Conservation (phyloP, 257 asterid genomes). For the Plantago ovata region DNA sequence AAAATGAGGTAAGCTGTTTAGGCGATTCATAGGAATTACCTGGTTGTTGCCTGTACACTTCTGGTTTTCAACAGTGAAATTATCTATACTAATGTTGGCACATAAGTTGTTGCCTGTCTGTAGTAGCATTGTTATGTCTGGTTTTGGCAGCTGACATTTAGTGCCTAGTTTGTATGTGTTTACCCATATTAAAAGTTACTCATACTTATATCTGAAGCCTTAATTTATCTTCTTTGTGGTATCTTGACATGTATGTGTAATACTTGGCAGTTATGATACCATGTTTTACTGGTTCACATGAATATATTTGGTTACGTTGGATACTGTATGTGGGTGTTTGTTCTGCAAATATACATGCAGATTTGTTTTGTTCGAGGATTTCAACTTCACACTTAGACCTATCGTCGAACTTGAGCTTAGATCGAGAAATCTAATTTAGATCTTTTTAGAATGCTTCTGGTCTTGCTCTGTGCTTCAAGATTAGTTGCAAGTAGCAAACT, state of each 20-base stretch:
- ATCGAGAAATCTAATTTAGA: too few species aligned
- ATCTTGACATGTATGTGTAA: too few species aligned
- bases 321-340: conserved; percentile 14
- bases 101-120: conserved; percentile 14
- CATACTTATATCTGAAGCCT: too few species aligned
- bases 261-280: too few species aligned
- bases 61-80: background rate
- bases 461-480: background rate
- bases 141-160: too few species aligned
- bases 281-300: background rate
- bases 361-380: background rate
- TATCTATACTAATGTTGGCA: background rate
- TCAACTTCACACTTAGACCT: too few species aligned
- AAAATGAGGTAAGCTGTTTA: conserved; percentile 34
- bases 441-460: background rate
- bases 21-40: conserved; percentile 15
- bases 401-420: too few species aligned
- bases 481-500: background rate
- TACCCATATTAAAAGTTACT: too few species aligned
- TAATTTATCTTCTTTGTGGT: too few species aligned
- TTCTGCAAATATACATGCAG: background rate
- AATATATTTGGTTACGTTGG: conserved; percentile 9
- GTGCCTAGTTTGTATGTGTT: too few species aligned
- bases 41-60: conserved; percentile 10
- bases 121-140: too few species aligned